These are phyloP conservation scores for Rhodocollybia butyracea DNA, from an alignment of 768 basidiomycete species.

Conservation along the genomic window DNA sequence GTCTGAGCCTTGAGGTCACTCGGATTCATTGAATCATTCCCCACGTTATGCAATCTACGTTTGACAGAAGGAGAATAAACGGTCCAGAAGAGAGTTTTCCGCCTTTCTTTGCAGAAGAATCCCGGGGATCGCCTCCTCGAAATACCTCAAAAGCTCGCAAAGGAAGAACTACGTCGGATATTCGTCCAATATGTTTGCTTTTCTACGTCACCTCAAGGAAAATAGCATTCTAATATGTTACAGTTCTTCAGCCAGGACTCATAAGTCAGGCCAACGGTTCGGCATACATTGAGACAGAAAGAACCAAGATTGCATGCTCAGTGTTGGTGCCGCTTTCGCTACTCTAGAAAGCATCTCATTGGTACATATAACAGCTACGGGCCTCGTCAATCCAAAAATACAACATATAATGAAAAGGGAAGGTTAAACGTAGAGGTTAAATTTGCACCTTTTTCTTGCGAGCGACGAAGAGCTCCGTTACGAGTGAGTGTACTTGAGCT, in stretches of 20 bases:
- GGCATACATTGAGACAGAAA: slow-evolving; percentile 91
- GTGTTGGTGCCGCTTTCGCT: slow-evolving; percentile 59
- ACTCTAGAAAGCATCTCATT: slow-evolving; percentile 4
- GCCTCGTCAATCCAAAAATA: slow-evolving; percentile 79
- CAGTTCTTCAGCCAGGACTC: slow-evolving; percentile 87
- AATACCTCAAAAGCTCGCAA: slow-evolving; percentile 32
- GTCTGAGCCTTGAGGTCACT: no score
- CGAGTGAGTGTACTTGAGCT: slow-evolving; percentile 51
- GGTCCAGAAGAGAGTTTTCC: slow-evolving; percentile 83
- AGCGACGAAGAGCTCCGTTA: slow-evolving; percentile 74
- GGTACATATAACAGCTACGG: slow-evolving; percentile 56
- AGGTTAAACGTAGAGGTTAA: slow-evolving; percentile 94
- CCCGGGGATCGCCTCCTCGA: slow-evolving; percentile 19
- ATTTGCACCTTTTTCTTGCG: slow-evolving; percentile 91
- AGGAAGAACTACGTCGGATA: slow-evolving; percentile 55
- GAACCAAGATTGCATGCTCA: slow-evolving; percentile 92
- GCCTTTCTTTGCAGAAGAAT: slow-evolving; percentile 50
- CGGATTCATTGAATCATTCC: no score
- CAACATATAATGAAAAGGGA: slow-evolving; percentile 82
- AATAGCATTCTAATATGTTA: slow-evolving; percentile 4
- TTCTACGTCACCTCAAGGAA: slow-evolving; percentile 5
- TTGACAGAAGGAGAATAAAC: slow-evolving; percentile 87
- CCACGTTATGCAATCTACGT: slow-evolving; percentile 29
- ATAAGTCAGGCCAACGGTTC: slow-evolving; percentile 95
- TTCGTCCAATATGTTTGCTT: slow-evolving; percentile 81